phyloP scores from a whole-genome alignment of 352 stramenopile species.

The Phytophthora syringae region DNA sequence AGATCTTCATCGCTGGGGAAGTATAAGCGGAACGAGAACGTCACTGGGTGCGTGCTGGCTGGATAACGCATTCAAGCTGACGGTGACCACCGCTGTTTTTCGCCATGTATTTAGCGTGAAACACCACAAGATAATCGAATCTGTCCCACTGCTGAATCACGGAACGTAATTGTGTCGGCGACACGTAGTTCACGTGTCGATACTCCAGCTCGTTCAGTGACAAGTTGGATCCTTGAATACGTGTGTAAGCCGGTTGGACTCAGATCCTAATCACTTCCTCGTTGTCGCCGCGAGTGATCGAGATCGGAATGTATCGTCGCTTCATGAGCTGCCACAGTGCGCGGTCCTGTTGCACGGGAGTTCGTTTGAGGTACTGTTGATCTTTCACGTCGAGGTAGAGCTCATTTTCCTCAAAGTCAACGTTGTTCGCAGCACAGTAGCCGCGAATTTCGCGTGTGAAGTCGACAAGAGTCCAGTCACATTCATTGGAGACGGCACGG shows the following conservation, averaged over 20 bases:
- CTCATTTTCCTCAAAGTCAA: neutral
- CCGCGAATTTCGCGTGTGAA: neutral
- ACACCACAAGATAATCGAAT: neutral
- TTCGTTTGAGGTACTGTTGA: neutral
- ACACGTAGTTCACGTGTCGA: neutral
- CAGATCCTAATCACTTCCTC: no score
- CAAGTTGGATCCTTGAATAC: neutral
- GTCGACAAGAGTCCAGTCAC: neutral
- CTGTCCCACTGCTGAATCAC: neutral
- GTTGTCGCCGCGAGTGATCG: neutral
- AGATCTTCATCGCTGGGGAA: neutral
- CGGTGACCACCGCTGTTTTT: neutral
- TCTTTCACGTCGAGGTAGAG: neutral
- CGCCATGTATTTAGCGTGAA: neutral
- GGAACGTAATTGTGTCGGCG: neutral
- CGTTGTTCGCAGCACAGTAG: neutral
- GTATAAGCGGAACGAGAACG: constrained; percentile 3
- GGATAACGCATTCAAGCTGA: neutral
- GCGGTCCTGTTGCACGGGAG: neutral
- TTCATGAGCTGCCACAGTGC: neutral
- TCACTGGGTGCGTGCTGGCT: neutral
- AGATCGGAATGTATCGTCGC: neutral
- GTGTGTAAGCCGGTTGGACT: neutral
- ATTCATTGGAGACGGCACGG: neutral
- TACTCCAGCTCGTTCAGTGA: constrained; percentile 4